A percentile compares a stretch with the other conserved stretches of the same genome.
Conservation (phyloP, 257 asterid species). For the Solanum pinnatisectum region DNA sequence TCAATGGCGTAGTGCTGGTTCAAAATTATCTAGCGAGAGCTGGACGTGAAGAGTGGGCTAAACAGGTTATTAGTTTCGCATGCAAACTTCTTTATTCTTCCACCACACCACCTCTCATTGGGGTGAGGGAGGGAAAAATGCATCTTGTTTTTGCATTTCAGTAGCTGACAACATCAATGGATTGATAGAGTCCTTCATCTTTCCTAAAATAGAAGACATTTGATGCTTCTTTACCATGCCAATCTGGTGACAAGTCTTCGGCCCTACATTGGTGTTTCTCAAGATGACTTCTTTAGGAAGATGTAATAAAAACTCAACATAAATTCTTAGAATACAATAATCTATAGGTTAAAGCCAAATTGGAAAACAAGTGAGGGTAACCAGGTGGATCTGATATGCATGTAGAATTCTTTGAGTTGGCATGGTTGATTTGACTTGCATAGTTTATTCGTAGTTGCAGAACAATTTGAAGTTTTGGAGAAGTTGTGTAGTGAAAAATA, state of each 20-base stretch:
- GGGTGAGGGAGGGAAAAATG: neutral
- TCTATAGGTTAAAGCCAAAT: neutral
- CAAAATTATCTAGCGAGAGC: constrained; percentile 79
- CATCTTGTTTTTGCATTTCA: neutral
- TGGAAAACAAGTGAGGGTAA: neutral
- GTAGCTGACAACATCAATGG: neutral
- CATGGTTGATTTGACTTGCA: neutral
- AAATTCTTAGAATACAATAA: neutral
- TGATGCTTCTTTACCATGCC: neutral
- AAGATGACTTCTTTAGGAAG: neutral
- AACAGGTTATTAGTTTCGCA: constrained; percentile 41
- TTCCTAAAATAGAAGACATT: neutral
- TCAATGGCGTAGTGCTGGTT: constrained; percentile 91
- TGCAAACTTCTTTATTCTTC: neutral
- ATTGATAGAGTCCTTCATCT: neutral
- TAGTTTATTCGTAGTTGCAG: neutral
- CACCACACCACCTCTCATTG: neutral
- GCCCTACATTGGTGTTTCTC: neutral
- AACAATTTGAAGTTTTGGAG: neutral
- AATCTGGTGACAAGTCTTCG: neutral
- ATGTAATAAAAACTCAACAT: neutral
- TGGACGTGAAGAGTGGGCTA: constrained; percentile 94
- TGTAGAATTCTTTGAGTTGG: neutral
- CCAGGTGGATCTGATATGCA: neutral
- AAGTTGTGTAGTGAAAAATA: neutral